Conservation (phyloP, 768 basidiomycete species). For the Amanita molliuscula region DNA sequence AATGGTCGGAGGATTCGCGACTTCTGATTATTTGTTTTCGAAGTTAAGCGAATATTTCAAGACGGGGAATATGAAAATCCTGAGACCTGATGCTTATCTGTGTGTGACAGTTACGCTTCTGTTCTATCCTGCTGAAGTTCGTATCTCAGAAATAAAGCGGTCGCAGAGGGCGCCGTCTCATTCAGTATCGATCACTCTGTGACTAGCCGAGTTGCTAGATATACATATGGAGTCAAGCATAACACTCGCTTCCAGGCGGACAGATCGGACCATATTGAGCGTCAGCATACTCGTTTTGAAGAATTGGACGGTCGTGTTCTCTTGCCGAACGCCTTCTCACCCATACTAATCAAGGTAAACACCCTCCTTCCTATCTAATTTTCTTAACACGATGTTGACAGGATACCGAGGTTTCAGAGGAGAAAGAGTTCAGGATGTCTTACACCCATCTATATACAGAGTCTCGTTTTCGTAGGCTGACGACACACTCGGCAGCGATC, state of each 20-base stretch:
- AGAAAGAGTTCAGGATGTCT: slow-evolving; percentile 13
- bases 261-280: slow-evolving; percentile 7
- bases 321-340: slow-evolving; percentile 7
- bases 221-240: slow-evolving; percentile 10
- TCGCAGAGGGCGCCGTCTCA: slow-evolving; percentile 17
- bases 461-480: slow-evolving; percentile 5
- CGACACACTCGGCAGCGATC: slow-evolving; percentile 1
- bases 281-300: neutral
- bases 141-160: slow-evolving; percentile 15
- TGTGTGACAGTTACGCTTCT: slow-evolving; percentile 17
- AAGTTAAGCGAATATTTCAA: slow-evolving; percentile 27
- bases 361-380: too few species aligned
- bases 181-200: slow-evolving; percentile 16
- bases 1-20: slow-evolving; percentile 44
- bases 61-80: slow-evolving; percentile 21
- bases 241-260: slow-evolving; percentile 1
- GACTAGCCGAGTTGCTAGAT: slow-evolving; percentile 8
- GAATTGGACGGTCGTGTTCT: slow-evolving; percentile 13
- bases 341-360: slow-evolving; percentile 7
- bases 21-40: slow-evolving; percentile 37
- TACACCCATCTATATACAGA: slow-evolving; percentile 4
- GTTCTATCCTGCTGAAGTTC: slow-evolving; percentile 5
- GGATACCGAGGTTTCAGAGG: slow-evolving; percentile 16
- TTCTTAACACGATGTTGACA: slow-evolving; percentile 6
- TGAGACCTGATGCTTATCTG: slow-evolving; percentile 35